Conservation (phyloP, 2,329 filamentous ascomycete genomes). For the Phialophora tarda region DNA sequence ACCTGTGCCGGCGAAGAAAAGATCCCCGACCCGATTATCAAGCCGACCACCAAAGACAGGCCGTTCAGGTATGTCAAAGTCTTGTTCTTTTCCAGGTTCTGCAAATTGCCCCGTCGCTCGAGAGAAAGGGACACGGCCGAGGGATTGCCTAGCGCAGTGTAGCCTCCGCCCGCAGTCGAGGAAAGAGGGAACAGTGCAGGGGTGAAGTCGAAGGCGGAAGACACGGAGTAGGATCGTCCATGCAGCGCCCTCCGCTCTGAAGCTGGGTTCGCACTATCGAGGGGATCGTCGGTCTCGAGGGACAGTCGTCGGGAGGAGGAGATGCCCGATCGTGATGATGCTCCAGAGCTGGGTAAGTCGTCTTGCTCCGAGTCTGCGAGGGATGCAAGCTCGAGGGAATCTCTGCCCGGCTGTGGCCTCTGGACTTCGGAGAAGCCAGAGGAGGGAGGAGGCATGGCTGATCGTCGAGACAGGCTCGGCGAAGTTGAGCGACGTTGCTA, state of each 20-base stretch:
- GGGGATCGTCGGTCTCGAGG: slow-evolving; percentile 82
- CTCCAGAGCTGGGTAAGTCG: slow-evolving; percentile 64
- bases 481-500: not conserved
- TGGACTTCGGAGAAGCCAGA: slow-evolving; percentile 36
- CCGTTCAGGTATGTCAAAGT: slow-evolving; percentile 94
- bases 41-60: slow-evolving; percentile 82
- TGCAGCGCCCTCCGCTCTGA: slow-evolving; percentile 51
- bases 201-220: slow-evolving; percentile 95
- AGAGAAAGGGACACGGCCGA: slow-evolving; percentile 55
- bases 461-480: slow-evolving; percentile 15
- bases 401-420: slow-evolving; percentile 63
- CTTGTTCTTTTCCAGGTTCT: slow-evolving; percentile 91
- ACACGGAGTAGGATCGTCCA: slow-evolving; percentile 81
- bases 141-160: slow-evolving; percentile 83
- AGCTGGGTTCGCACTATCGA: slow-evolving; percentile 62
- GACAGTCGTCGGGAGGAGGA: slow-evolving; percentile 92
- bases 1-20: slow-evolving; percentile 95
- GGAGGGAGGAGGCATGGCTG: slow-evolving; percentile 27
- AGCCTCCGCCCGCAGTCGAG: slow-evolving; percentile 74
- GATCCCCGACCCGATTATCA: slow-evolving; percentile 96
- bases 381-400: slow-evolving; percentile 95
- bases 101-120: slow-evolving; percentile 65
- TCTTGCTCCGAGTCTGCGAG: slow-evolving; percentile 78
- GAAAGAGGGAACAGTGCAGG: slow-evolving; percentile 90
- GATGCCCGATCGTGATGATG: slow-evolving; percentile 79